Evolutionary conservation across 177 flowering plant genomes (phyloP).

Genomic region (Tripterygium wilfordii): DNA sequence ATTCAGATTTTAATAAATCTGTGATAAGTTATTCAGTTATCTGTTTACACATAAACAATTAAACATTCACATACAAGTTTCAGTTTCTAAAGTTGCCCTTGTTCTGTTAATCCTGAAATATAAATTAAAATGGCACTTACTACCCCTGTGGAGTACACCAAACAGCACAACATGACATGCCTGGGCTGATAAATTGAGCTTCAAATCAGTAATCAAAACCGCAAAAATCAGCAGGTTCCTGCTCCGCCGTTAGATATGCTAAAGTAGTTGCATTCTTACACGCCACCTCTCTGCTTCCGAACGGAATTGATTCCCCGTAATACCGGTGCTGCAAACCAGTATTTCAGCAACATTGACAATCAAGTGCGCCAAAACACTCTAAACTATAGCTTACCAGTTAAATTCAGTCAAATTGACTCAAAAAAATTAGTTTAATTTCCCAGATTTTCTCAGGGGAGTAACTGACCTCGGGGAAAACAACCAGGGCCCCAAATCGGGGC

Average conservation of each 20-base stretch:
- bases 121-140: too few species aligned
- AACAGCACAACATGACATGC: constrained; percentile 77
- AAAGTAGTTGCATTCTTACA: constrained; percentile 59
- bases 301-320: constrained; percentile 91
- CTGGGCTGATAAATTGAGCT: constrained; percentile 68
- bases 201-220: constrained; percentile 61
- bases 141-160: constrained; percentile 97
- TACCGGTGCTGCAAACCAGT: constrained; percentile 78
- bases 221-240: constrained; percentile 89
- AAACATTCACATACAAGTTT: too few species aligned
- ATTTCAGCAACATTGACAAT: too few species aligned
- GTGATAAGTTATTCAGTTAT: too few species aligned
- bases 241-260: constrained; percentile 73
- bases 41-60: too few species aligned
- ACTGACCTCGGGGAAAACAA: constrained; percentile 75
- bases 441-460: background rate
- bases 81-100: too few species aligned
- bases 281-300: constrained; percentile 66
- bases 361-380: background rate
- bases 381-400: too few species aligned
- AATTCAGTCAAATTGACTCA: too few species aligned
- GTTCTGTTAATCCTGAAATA: too few species aligned
- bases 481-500: constrained; percentile 74
- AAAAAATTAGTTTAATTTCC: too few species aligned
- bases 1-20: too few species aligned